Evolutionary conservation across 352 stramenopile species (phyloP).

Genomic region (Globisporangium radiosum): DNA sequence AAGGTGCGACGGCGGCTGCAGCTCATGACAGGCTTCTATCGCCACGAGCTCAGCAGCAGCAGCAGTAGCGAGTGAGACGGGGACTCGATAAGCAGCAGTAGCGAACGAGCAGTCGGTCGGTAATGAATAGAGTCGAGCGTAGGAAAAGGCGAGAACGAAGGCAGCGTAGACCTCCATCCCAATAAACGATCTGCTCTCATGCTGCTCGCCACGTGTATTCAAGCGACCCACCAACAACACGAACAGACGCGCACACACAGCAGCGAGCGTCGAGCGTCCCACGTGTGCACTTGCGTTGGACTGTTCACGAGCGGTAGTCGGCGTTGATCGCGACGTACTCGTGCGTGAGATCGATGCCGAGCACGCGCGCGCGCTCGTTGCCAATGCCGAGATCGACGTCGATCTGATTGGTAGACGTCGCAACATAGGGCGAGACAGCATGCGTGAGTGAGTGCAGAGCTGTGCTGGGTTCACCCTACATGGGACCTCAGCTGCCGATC

Average conservation of each 20-base stretch:
- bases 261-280: no score
- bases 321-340: conserved; percentile 99
- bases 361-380: conserved; percentile 77
- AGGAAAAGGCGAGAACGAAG: neutral
- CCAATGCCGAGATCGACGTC: conserved; percentile 91
- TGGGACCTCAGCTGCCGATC: no score
- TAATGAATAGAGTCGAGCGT: neutral
- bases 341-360: conserved; percentile 96
- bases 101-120: neutral
- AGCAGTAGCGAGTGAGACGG: neutral
- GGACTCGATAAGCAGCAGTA: neutral
- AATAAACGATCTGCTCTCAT: no score
- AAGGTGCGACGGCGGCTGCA: conserved; percentile 59
- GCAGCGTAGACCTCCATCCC: no score
- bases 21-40: conserved; percentile 60
- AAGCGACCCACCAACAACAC: no score
- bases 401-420: conserved; percentile 41
- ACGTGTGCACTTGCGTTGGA: neutral
- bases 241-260: no score
- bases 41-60: conserved; percentile 12
- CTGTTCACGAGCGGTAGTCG: conserved; percentile 94
- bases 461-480: neutral
- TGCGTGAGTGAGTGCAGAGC: no score
- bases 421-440: no score
- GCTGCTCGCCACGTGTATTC: no score